Base-by-base conservation (phyloP, 495 filamentous ascomycete species). In the Aspergillus incahuasiensis region DNA sequence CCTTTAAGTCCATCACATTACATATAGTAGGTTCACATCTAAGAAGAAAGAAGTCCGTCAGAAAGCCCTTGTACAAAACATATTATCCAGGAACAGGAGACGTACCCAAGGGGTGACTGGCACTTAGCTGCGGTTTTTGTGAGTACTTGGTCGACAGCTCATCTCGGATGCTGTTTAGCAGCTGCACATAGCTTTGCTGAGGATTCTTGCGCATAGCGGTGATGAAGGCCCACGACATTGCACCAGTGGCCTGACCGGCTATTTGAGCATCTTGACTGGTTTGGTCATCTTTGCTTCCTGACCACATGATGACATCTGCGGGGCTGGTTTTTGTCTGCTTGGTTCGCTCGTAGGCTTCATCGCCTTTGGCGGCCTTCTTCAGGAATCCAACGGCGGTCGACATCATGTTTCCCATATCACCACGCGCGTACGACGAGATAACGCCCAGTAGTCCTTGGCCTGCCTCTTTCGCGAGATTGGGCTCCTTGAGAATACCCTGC, bases 171-270 rank as follows among this genome's bases (percentile, higher is more conserved):
- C 84, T 95, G 76, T 95, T 97, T 57, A 98, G 80, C 57, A 98
- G 72, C 72, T 95, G 89, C 52, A 97, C 89, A 66, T 97, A 97
- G 75, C 91, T 96, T 79, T 97, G 94, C 68, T 97, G 90, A 2
- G 94, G 94, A 63, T 96, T 96, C 80, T 96, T 96, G 79, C 92
- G 92, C 50, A 98, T 81, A 38, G 91, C 88, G 5, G 79, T 86
- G 68, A 98, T 92, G 69, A 98, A 98, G 6, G 94, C 94, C 84
- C 90, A 97, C 6, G 90, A 95, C 92, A 98, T 97, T 68, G 94
- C 94, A 34, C 94, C 94, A 1, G 94, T 97, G 16, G 94, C 94
- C 66, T 97, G 83, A 45, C 91, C 89, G 13, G 79, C 82, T 52
- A 86, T 86, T 44, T 77, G 71, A 15, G 79, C 81, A 65, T 88